Base-by-base conservation (phyloP, 768 basidiomycete genomes). In the Cytidiella melzeri region DNA sequence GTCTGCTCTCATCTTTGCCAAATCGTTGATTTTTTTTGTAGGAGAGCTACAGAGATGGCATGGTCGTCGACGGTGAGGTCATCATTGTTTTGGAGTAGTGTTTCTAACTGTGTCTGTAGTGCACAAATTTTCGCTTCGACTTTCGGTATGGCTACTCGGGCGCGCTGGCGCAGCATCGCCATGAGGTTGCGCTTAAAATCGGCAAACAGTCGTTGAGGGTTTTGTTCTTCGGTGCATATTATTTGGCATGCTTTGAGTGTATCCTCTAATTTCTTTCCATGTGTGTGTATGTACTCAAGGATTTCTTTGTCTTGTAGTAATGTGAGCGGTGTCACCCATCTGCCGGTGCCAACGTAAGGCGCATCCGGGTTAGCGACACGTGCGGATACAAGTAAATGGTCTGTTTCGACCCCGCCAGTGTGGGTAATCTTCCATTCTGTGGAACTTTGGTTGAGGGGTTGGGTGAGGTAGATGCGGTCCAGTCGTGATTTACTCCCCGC, bases 201-300 rank as follows among this genome's bases (percentile, higher is more conserved):
- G 47, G 0, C 58, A 19, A 9, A 41, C 9, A n/a, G 21, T 18
- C 9, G 7, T 18, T 41, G 40, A 7, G 40, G 58, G 45, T 70
- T 41, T 10, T 9, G 7, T 7, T 23, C n/a, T 7, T 7, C 15
- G 18, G 15, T n/a, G 21, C 44, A 21, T 23, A 18, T 45, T 27
- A 28, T 10, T 7, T 27, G 10, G 27, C 9, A 27, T 11, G n/a
- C 13, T n/a, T 19, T 27, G 44, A 34, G n/a, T 15, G 12, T 21
- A 4, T 27, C 3, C 6, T 41, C 40, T 18, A 41, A 10, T 7
- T 7, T 10, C 18, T 19, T 23, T 7, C 40, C 40, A 9, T 18
- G 40, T 7, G 7, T 23, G 40, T 23, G 40, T 23, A 41, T n/a
- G 41, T 43, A 11, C 24, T 21, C 4, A 3, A 6, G 3, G 21